Evolutionary conservation across 345 rosid species (phyloP).

Genomic region (Aquilaria yunnanensis): DNA sequence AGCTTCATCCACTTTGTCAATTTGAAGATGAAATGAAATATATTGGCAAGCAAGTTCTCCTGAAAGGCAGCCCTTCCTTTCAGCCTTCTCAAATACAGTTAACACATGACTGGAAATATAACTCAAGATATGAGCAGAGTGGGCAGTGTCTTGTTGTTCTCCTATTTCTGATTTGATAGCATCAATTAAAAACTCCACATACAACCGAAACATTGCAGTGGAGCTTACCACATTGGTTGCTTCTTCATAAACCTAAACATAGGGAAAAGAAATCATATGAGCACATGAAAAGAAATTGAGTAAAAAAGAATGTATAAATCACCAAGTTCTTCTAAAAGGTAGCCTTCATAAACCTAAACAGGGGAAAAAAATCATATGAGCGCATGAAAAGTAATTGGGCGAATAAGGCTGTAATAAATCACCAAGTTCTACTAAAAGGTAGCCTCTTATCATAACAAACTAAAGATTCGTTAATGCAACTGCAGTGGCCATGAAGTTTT

Average conservation of each 20-base stretch:
- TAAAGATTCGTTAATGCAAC: background rate
- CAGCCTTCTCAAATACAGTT: slow-evolving; percentile 63
- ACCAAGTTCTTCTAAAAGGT: no score
- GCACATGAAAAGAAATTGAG: background rate
- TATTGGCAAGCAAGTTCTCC: slow-evolving; percentile 68
- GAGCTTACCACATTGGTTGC: slow-evolving; percentile 52
- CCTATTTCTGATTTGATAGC: slow-evolving; percentile 23
- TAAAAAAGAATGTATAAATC: background rate
- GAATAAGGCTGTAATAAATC: background rate
- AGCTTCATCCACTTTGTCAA: slow-evolving; percentile 58
- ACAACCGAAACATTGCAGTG: slow-evolving; percentile 46
- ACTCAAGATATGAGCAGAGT: slow-evolving; percentile 22
- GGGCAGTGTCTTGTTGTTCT: slow-evolving; percentile 20
- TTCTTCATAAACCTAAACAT: slow-evolving; percentile 78
- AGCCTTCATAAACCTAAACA: slow-evolving; percentile 65
- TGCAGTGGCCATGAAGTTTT: background rate
- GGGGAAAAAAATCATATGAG: slow-evolving; percentile 4
- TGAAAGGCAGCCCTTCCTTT: slow-evolving; percentile 41
- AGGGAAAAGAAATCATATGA: slow-evolving; percentile 5
- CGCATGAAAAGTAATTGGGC: background rate
- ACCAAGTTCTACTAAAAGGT: no score
- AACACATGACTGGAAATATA: slow-evolving; percentile 33
- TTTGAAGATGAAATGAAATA: slow-evolving; percentile 54
- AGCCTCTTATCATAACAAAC: slow-evolving; percentile 8
- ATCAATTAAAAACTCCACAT: slow-evolving; percentile 58